Percentiles rank a stretch among this genome's conserved stretches.
Evolutionary conservation across 441 rosid species (phyloP).

Genomic region (Mallotus repandus): DNA sequence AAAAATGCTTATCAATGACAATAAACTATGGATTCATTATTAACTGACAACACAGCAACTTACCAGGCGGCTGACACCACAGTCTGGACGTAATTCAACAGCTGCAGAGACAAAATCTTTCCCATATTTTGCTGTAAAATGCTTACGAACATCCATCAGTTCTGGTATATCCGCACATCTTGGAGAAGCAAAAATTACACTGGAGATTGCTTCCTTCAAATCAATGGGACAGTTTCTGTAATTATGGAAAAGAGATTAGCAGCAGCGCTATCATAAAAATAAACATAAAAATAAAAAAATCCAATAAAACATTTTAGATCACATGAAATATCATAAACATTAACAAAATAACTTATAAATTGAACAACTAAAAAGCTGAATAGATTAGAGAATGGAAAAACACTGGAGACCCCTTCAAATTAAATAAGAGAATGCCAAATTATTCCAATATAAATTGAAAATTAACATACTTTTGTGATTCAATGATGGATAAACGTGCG

Average conservation of each 20-base stretch:
- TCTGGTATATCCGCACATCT: conserved; percentile 85
- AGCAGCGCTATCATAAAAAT: too few species aligned
- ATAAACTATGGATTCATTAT: conserved; percentile 1
- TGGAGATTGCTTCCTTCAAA: conserved; percentile 83
- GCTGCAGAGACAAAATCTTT: conserved; percentile 71
- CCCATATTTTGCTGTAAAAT: conserved; percentile 72
- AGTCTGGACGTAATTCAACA: conserved; percentile 73
- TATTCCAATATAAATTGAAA: neutral
- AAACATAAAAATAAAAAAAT: too few species aligned
- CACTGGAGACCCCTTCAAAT: neutral
- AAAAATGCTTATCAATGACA: conserved; percentile 19
- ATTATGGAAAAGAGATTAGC: conserved; percentile 9
- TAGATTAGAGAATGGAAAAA: too few species aligned
- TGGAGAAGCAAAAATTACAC: conserved; percentile 77
- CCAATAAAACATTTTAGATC: too few species aligned
- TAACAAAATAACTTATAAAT: too few species aligned
- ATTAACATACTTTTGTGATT: conserved; percentile 74
- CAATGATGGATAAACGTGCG: conserved; percentile 77
- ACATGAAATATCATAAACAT: too few species aligned
- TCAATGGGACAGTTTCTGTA: conserved; percentile 82
- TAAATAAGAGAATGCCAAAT: neutral
- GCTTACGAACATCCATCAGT: conserved; percentile 61
- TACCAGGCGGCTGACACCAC: conserved; percentile 93
- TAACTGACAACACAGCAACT: conserved; percentile 25
- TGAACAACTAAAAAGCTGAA: too few species aligned